phyloP scores from a whole-genome alignment of 2,329 filamentous ascomycete genomes.

The Neofusicoccum sp. region DNA sequence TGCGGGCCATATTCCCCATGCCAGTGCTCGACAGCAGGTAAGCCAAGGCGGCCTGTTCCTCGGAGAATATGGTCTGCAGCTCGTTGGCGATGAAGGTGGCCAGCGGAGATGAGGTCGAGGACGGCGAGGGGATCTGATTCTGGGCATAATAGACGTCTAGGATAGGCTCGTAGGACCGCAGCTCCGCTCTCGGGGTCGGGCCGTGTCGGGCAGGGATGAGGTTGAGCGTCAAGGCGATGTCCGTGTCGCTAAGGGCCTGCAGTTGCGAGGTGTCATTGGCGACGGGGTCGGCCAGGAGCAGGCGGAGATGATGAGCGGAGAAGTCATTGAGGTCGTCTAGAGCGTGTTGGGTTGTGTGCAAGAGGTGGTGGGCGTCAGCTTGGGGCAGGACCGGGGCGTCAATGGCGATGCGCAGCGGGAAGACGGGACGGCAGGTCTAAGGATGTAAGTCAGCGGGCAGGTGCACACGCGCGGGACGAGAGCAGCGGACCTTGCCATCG shows the following conservation, averaged over 20 bases:
- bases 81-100: slow-evolving; percentile 78
- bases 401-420: slow-evolving; percentile 81
- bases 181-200: slow-evolving; percentile 57
- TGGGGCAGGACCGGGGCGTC: slow-evolving; percentile 67
- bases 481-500: slow-evolving; percentile 72
- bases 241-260: slow-evolving; percentile 39
- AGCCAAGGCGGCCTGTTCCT: slow-evolving; percentile 82
- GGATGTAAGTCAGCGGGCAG: slow-evolving; percentile 23
- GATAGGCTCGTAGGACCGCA: slow-evolving; percentile 70
- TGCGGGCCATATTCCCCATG: slow-evolving; percentile 46
- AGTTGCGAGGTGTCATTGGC: not conserved
- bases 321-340: slow-evolving; percentile 88
- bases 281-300: slow-evolving; percentile 58
- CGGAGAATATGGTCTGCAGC: slow-evolving; percentile 75
- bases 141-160: slow-evolving; percentile 78
- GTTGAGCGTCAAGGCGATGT: slow-evolving; percentile 69
- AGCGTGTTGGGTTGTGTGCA: slow-evolving; percentile 80
- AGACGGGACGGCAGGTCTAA: slow-evolving; percentile 83
- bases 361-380: slow-evolving; percentile 70
- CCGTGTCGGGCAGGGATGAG: slow-evolving; percentile 64
- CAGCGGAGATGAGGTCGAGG: slow-evolving; percentile 70
- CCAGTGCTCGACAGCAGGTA: slow-evolving; percentile 47
- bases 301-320: slow-evolving; percentile 77
- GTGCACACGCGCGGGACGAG: not conserved
- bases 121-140: slow-evolving; percentile 66